A percentile compares a stretch with the other conserved stretches of the same genome.
phyloP scores from a whole-genome alignment of 2,329 filamentous ascomycete genomes.

The Apiospora phragmitis region DNA sequence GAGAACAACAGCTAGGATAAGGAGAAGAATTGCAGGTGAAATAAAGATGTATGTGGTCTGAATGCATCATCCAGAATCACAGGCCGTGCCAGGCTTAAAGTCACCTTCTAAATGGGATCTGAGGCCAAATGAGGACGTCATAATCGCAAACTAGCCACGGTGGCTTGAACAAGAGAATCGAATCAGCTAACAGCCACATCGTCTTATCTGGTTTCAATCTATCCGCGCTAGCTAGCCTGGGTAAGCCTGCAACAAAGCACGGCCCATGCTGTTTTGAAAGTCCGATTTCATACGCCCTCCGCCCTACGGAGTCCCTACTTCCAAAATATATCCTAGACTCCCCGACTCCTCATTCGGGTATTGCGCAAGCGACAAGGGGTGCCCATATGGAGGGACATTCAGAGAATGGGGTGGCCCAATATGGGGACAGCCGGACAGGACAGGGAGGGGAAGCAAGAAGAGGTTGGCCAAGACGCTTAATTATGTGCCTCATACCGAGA shows the following conservation, averaged over 20 bases:
- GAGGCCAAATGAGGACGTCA: constrained; percentile 7
- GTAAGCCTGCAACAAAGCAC: background rate
- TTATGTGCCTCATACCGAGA: constrained; percentile 11
- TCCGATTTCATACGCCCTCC: background rate
- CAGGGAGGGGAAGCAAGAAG: background rate
- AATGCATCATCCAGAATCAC: background rate
- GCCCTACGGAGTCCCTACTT: background rate
- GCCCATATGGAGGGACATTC: background rate
- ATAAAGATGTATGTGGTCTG: constrained; percentile 1
- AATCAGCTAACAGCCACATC: background rate
- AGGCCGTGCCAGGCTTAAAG: background rate
- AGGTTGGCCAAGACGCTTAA: background rate
- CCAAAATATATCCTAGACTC: background rate
- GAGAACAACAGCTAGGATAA: background rate
- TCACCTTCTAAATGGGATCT: background rate
- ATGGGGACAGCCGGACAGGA: background rate
- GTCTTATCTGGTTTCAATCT: background rate
- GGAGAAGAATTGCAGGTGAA: constrained; percentile 15
- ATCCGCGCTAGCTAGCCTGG: too few species aligned
- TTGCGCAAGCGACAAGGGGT: background rate
- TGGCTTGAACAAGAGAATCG: background rate
- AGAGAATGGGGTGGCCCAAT: background rate
- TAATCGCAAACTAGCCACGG: constrained; percentile 7
- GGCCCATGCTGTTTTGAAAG: background rate
- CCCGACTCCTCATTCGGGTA: background rate